Percentiles rank a stretch among this genome's conserved stretches.
These are phyloP conservation scores for Neonectria punicea DNA, from an alignment of 2,329 filamentous ascomycete genomes.

Conservation along the genomic window DNA sequence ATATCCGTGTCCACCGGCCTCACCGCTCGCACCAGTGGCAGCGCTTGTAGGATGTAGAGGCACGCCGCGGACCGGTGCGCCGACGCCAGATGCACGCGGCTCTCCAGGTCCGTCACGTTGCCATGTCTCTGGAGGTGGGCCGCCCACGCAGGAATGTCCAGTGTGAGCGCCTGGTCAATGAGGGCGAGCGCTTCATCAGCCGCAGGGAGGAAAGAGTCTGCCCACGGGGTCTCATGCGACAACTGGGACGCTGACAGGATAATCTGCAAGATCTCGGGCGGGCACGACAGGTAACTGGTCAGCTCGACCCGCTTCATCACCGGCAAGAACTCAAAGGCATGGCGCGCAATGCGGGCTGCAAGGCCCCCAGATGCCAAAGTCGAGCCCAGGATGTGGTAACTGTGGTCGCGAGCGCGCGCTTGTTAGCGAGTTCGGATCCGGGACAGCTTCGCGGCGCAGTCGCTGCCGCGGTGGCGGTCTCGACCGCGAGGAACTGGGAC, in stretches of 20 bases:
- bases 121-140: conserved; percentile 49
- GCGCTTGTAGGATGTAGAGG: conserved; percentile 57
- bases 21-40: conserved; percentile 52
- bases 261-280: conserved; percentile 56
- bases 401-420: conserved; percentile 35
- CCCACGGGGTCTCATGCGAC: conserved; percentile 50
- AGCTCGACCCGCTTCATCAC: conserved; percentile 55
- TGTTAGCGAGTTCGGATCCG: conserved; percentile 22
- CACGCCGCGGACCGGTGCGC: conserved; percentile 60
- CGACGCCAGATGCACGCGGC: conserved; percentile 56
- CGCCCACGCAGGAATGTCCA: conserved; percentile 57
- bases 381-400: conserved; percentile 54
- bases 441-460: neutral
- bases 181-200: conserved; percentile 53
- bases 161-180: conserved; percentile 53
- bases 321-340: conserved; percentile 52
- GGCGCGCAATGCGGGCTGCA: conserved; percentile 52
- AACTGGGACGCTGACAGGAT: conserved; percentile 58
- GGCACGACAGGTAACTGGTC: conserved; percentile 56
- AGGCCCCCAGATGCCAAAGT: conserved; percentile 51
- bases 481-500: conserved; percentile 31
- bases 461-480: neutral
- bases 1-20: conserved; percentile 54
- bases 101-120: conserved; percentile 52
- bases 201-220: conserved; percentile 45